Evolutionary conservation across 1,139 yeast species (phyloP), one percentile per base, ranked within the genome.

Genomic region (Ashbya aceris): DNA sequence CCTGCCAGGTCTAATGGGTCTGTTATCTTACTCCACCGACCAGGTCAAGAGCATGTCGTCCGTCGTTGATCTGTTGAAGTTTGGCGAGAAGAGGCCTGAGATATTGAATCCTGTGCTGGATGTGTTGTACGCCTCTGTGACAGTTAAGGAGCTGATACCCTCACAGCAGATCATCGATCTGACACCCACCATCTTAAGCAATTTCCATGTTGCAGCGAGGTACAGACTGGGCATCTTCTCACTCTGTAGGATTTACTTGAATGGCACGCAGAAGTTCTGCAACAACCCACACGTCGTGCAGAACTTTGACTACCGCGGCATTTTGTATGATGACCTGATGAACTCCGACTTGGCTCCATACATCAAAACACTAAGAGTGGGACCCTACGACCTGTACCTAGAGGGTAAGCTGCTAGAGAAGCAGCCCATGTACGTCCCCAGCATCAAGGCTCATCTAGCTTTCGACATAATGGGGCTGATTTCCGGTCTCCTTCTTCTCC

Each of bases 311-410:
- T 49, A 53, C 52, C 53, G 58, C 45, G 38, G 44, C 7, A 59
- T 60, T 40, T 50, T 61, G 36, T 60, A 53, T 47, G 41, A 47
- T 14, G 56, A 57, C 39, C 41, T 61, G 40, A 41, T 40, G 20
- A 46, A 48, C 9, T 61, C 65, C 10, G 56, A 58, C 20, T 56
- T 59, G 42, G 43, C 46, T 13, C 63, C 64, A 28, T 60, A 58
- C 39, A 39, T 60, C 30, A 45, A 44, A 45, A 61, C 63, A 12
- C 42, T 61, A 46, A 48, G 49, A 30, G 46, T 60, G 32, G 41
- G 46, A n/a, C 47, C 51, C 20, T 45, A 53, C n/a, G 60, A 60
- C 30, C 43, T 61, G 35, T 49, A 57, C 32, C 45, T 61, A 38
- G 52, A 51, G n/a, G 64, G 62, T 46, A 49, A 51, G 13, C 45